Base-by-base conservation (phyloP, 176 grass and related monocot genomes). In the Rhipidocladum racemiflorum region DNA sequence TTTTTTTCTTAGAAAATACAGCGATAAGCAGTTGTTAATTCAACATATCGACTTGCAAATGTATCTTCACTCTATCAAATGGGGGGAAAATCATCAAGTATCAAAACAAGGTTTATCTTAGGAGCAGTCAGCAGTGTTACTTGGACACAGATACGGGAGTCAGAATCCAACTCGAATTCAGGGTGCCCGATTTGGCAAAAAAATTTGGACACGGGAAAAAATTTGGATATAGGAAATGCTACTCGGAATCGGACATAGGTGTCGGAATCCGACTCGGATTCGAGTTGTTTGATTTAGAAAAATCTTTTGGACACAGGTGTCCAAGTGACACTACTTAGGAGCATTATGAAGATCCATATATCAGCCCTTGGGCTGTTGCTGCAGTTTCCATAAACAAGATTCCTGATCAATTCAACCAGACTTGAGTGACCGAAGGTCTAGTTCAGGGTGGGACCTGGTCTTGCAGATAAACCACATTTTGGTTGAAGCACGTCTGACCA, bases 381-480 rank as follows among this genome's bases (percentile, higher is more conserved):
- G 80, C 34, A 54, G 38, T 66, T 83, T 64, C 25, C 54, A 50
- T 23, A 21, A 61, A 71, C 49, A 40, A 36, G 23, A 75, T 30
- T 29, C 35, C 34, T 29, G 45, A 55, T 74, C 28, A 65, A n/a
- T 36, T 67, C 21, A 74, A 75, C 59, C 77, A 80, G 14, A 63
- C 27, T 43, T 56, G 14, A 45, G 18, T 56, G 35, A 74, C 25
- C 21, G 49, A 44, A 80, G 4, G 57, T 86, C 23, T 74, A 20
- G 27, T 64, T 71, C 56, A 72, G 43, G 42, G 20, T 74, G 84
- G 36, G 36, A 57, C 77, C 61, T 74, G 48, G 84, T 80, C 46
- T 72, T 32, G 35, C 36, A 74, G 68, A 67, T 28, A 69, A 81
- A 75, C 85, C 74, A 74, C n/a, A 39, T 59, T 65, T 85, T 65